These are phyloP conservation scores for Neocucurbitaria cava DNA, from an alignment of 2,329 filamentous ascomycete genomes.

Conservation along the genomic window DNA sequence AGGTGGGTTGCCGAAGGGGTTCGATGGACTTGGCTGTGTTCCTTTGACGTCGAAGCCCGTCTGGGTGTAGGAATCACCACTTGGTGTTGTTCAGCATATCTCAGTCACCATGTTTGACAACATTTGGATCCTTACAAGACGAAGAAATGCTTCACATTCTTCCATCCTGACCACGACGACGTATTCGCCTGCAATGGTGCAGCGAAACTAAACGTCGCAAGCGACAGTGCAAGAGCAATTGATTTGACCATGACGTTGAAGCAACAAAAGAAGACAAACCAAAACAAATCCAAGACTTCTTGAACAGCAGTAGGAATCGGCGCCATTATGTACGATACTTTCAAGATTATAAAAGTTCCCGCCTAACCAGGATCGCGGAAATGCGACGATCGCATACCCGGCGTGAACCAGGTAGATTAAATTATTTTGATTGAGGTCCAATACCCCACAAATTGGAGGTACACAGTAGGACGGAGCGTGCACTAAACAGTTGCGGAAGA, in stretches of 20 bases:
- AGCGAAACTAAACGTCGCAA: constrained; percentile 29
- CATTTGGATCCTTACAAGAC: constrained; percentile 32
- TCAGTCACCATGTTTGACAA: not conserved
- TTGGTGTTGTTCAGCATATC: constrained; percentile 29
- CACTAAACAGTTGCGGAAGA: constrained; percentile 25
- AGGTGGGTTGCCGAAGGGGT: constrained; percentile 68
- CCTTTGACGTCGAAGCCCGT: constrained; percentile 64
- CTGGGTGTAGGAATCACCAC: constrained; percentile 67
- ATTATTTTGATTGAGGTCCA: constrained; percentile 31
- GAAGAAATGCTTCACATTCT: constrained; percentile 43
- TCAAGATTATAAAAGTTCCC: constrained; percentile 15
- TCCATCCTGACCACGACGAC: constrained; percentile 42
- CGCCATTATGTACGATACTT: constrained; percentile 14
- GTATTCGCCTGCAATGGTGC: constrained; percentile 18
- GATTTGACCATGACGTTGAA: constrained; percentile 31
- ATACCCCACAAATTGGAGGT: constrained; percentile 26
- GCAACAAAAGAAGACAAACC: not conserved
- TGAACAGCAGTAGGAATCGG: not conserved
- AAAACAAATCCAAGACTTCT: not conserved
- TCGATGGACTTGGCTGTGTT: constrained; percentile 59
- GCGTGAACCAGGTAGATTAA: constrained; percentile 32
- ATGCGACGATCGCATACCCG: constrained; percentile 17
- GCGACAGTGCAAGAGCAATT: constrained; percentile 25
- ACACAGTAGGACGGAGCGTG: constrained; percentile 9
- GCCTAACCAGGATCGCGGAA: constrained; percentile 21